Percentiles rank a stretch among this genome's conserved stretches.
Conservation (phyloP, 2,329 filamentous ascomycete species). For the Byssothecium circinans region DNA sequence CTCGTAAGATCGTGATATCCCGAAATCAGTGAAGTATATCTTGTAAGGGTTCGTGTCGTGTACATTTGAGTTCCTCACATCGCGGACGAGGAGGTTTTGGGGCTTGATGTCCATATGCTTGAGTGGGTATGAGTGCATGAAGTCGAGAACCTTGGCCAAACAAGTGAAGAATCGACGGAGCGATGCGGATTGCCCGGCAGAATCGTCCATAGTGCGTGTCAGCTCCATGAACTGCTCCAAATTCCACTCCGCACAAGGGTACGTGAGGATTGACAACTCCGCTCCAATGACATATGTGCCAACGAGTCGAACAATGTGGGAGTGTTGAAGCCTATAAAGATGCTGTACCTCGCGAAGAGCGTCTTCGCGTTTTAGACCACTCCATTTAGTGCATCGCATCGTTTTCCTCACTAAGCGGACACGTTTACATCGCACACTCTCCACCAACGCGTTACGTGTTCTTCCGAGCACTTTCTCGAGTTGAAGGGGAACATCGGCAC, state of each 20-base stretch:
- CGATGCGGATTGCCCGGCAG: neutral
- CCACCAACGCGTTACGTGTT: slow-evolving; percentile 10
- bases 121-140: slow-evolving; percentile 14
- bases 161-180: slow-evolving; percentile 14
- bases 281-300: slow-evolving; percentile 18
- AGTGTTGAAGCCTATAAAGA: slow-evolving; percentile 12
- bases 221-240: slow-evolving; percentile 13
- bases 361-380: slow-evolving; percentile 9
- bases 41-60: slow-evolving; percentile 7
- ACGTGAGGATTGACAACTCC: slow-evolving; percentile 20
- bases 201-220: slow-evolving; percentile 12
- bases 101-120: slow-evolving; percentile 34
- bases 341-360: slow-evolving; percentile 20
- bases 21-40: slow-evolving; percentile 28
- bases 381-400: slow-evolving; percentile 12
- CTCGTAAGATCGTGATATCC: slow-evolving; percentile 18
- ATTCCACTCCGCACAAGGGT: slow-evolving; percentile 19
- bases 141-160: slow-evolving; percentile 12
- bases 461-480: slow-evolving; percentile 4
- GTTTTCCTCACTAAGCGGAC: slow-evolving; percentile 20
- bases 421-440: slow-evolving; percentile 17
- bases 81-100: slow-evolving; percentile 20
- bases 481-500: slow-evolving; percentile 1
- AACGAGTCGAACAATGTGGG: slow-evolving; percentile 19
- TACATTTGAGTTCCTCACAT: neutral